phyloP scores from a whole-genome alignment of 2,329 filamentous ascomycete genomes.

The Sarocladium strictum region DNA sequence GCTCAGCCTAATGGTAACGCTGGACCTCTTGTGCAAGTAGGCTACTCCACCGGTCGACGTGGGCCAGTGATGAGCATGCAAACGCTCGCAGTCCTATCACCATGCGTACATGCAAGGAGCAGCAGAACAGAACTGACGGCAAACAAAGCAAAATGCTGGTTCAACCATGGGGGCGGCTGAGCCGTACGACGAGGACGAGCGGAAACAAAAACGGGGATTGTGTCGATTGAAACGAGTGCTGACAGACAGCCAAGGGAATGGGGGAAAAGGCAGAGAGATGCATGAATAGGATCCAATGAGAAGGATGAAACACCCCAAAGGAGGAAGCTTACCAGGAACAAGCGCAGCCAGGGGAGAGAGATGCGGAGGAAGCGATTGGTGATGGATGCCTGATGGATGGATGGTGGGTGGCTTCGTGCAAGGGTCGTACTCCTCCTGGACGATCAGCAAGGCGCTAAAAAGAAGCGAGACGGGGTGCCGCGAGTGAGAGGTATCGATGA shows the following conservation, averaged over 20 bases:
- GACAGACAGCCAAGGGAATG: not conserved
- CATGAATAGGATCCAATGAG: conserved; percentile 5
- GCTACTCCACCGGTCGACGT: no score
- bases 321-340: conserved; percentile 3
- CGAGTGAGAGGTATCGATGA: no score
- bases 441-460: not conserved
- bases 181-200: no score
- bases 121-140: not conserved
- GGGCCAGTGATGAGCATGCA: not conserved
- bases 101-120: not conserved
- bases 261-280: not conserved
- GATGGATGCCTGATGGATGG: not conserved
- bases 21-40: no score
- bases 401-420: not conserved
- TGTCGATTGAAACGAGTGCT: no score
- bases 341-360: not conserved
- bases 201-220: no score
- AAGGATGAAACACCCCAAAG: conserved; percentile 4
- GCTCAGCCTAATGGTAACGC: no score
- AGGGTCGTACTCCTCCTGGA: not conserved
- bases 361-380: not conserved
- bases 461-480: not conserved
- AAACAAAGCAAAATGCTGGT: not conserved
- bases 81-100: not conserved
- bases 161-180: no score